Base-by-base conservation (phyloP, 2,329 filamentous ascomycete species). In the Penicillium sp. region DNA sequence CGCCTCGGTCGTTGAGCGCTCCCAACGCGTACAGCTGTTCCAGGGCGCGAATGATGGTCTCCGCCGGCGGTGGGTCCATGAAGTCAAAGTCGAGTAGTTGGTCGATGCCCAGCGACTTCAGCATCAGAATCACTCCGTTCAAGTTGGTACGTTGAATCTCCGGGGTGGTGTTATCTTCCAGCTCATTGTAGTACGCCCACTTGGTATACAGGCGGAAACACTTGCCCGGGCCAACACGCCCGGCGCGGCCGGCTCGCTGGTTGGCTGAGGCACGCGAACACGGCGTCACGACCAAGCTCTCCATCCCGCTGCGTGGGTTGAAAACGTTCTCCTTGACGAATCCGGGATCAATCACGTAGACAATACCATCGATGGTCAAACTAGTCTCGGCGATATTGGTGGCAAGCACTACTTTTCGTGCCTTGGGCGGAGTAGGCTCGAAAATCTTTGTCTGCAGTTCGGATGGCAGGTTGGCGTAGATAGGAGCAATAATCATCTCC, bases 311-410 rank as follows among this genome's bases (percentile, higher is more conserved):
- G 1, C 89, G 86, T 0, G 93, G 89, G 61, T 96, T 96, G 78
- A 93, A 97, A 1, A 93, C 85, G 66, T 96, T 96, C 71, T 97
- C 91, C 74, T 99, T 99, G 61, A 94, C 91, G 63, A 96, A 96
- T 0, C 94, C 94, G 0, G 90, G 90, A 66, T 99, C 94, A 59
- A 97, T 96, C 36, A 97, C 94, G 72, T 96, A 97, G 9, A 93
- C 89, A 59, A 97, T 96, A 17, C 93, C 93, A 71, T 97, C 93
- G 57, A 99, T 96, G 0, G 94, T 99, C 69, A 99, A 78, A 79
- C 87, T 92, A 0, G 94, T 99, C 74, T 99, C 94, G 2, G 94
- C 94, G 73, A 99, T 97, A 71, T 99, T 99, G 2, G 94, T 97
- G 0, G 93, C 92, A 38, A 97, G 78, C 0, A 99, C 91, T 0